Conservation (phyloP, 2,329 filamentous ascomycete genomes). For the Didymellaceae sp. region DNA sequence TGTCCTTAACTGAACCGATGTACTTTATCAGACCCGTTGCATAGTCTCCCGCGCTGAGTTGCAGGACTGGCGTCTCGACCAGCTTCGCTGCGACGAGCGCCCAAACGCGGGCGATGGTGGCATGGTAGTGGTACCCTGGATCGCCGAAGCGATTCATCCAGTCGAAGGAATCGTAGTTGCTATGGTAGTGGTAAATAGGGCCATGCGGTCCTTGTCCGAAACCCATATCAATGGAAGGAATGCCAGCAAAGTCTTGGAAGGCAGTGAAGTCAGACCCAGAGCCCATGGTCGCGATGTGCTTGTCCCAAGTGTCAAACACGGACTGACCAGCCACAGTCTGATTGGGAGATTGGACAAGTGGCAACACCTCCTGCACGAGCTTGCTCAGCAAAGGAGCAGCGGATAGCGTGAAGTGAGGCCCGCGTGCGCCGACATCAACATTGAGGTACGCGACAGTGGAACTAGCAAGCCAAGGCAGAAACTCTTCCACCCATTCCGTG, state of each 20-base stretch:
- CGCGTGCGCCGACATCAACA: conserved; percentile 76
- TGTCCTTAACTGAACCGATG: conserved; percentile 50
- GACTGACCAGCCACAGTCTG: conserved; percentile 75
- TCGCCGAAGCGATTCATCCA: conserved; percentile 87
- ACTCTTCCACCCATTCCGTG: conserved; percentile 94
- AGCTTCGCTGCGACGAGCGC: conserved; percentile 55
- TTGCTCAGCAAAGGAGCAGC: conserved; percentile 80
- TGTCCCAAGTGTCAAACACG: conserved; percentile 67
- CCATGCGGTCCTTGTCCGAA: conserved; percentile 48
- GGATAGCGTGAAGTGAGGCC: conserved; percentile 67
- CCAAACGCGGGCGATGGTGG: conserved; percentile 56
- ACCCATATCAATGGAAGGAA: conserved; percentile 56
- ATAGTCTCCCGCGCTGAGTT: conserved; percentile 57
- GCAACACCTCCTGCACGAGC: conserved; percentile 56
- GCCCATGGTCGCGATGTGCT: conserved; percentile 62
- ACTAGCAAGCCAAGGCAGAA: conserved; percentile 77
- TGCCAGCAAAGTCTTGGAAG: conserved; percentile 61
- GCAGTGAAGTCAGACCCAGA: conserved; percentile 60
- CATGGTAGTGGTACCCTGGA: conserved; percentile 64
- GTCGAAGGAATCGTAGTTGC: conserved; percentile 82
- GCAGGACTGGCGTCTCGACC: conserved; percentile 55
- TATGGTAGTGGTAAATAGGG: conserved; percentile 77
- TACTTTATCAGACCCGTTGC: conserved; percentile 52
- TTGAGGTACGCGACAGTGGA: conserved; percentile 84
- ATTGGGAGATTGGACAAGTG: conserved; percentile 61